Percentiles rank a stretch among this genome's conserved stretches.
Evolutionary conservation across 2,329 filamentous ascomycete species (phyloP).

Genomic region (Pestalotiopsis sp.): DNA sequence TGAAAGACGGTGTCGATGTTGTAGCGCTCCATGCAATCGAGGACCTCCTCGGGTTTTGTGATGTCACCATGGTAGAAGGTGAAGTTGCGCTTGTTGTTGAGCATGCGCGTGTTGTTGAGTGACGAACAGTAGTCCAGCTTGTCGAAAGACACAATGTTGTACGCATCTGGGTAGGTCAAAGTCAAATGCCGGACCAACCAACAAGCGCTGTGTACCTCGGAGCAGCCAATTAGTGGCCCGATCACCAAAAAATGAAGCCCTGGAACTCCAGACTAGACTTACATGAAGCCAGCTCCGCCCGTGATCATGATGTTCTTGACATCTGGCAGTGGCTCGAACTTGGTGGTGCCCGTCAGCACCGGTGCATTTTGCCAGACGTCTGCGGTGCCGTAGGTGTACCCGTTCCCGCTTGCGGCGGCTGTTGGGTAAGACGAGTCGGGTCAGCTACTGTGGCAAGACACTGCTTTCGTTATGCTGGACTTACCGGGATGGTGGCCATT

Average conservation of each 20-base stretch:
- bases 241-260: background rate
- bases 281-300: constrained; percentile 86
- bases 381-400: constrained; percentile 30
- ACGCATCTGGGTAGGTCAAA: constrained; percentile 71
- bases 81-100: constrained; percentile 73
- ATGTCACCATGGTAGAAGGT: constrained; percentile 81
- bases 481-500: constrained; percentile 7
- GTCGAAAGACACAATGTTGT: constrained; percentile 83
- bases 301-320: constrained; percentile 84
- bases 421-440: background rate
- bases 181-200: constrained; percentile 82
- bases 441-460: background rate
- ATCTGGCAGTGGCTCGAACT: constrained; percentile 69
- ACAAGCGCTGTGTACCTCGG: constrained; percentile 61
- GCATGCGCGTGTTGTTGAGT: constrained; percentile 74
- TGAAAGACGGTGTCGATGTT: constrained; percentile 81
- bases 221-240: background rate
- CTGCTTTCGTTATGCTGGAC: background rate
- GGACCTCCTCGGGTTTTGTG: constrained; percentile 70
- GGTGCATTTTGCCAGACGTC: constrained; percentile 75
- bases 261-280: constrained; percentile 34
- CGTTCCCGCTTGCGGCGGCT: constrained; percentile 22
- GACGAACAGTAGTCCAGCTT: constrained; percentile 84
- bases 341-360: constrained; percentile 69
- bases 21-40: constrained; percentile 71